Conservation (phyloP, 495 filamentous ascomycete species). For the Aspergillus cavernicola region DNA sequence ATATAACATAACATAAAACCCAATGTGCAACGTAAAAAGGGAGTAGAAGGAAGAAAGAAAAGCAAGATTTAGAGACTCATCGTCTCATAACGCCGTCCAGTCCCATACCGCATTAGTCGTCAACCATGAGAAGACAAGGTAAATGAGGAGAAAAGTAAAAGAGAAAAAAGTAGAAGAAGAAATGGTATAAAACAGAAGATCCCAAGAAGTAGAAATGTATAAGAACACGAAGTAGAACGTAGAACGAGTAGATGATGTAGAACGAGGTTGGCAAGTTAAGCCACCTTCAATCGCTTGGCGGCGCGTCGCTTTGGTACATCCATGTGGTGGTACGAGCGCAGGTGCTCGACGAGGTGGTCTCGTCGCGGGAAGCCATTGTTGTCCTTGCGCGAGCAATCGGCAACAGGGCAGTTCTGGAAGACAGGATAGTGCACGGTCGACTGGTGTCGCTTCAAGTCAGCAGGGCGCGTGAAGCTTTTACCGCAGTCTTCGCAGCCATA, state of each 20-base stretch:
- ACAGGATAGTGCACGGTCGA: slow-evolving; percentile 53
- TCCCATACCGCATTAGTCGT: slow-evolving; percentile 9
- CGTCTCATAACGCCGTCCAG: slow-evolving; percentile 8
- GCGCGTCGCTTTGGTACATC: slow-evolving; percentile 44
- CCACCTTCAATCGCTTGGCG: slow-evolving; percentile 31
- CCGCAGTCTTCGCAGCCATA: slow-evolving; percentile 45
- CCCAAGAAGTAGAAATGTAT: not conserved
- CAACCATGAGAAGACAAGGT: slow-evolving; percentile 2
- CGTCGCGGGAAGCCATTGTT: slow-evolving; percentile 77
- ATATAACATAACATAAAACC: not conserved
- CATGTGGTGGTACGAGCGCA: slow-evolving; percentile 69
- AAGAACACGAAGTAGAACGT: not conserved
- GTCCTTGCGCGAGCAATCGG: slow-evolving; percentile 74
- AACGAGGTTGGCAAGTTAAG: not conserved
- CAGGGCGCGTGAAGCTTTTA: slow-evolving; percentile 47
- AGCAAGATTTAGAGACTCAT: not conserved
- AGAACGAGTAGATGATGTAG: not conserved
- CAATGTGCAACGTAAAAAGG: not conserved
- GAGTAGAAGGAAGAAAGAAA: not conserved
- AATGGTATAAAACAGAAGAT: slow-evolving; percentile 10
- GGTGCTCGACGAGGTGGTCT: slow-evolving; percentile 86
- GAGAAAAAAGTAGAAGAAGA: not conserved
- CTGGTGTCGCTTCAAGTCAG: slow-evolving; percentile 54
- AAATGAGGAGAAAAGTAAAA: not conserved
- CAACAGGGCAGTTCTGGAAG: slow-evolving; percentile 70